A percentile compares a stretch with the other conserved stretches of the same genome.
These are phyloP conservation scores for Citrus inodora DNA, from an alignment of 345 rosid species.

Conservation along the genomic window DNA sequence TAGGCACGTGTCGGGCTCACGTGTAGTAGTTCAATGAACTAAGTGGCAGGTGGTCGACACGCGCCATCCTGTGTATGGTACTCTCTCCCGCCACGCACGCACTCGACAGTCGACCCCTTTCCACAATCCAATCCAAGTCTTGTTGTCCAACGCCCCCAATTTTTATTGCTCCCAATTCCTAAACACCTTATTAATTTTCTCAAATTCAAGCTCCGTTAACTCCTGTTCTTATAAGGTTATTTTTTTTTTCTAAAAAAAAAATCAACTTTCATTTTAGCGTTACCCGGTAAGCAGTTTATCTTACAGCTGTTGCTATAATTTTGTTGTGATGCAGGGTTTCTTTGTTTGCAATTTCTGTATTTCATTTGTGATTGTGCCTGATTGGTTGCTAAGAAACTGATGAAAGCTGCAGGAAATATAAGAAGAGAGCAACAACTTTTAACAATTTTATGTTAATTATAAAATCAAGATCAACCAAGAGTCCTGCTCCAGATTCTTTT, in stretches of 20 bases:
- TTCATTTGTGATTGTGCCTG: not conserved
- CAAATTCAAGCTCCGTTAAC: not conserved
- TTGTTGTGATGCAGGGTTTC: slow-evolving; percentile 3
- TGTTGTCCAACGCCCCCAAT: not conserved
- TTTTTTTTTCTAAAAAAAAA: not conserved
- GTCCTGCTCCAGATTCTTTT: not conserved
- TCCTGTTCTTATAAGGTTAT: not conserved
- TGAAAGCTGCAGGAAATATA: not conserved
- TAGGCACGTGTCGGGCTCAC: slow-evolving; percentile 9
- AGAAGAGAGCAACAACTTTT: not conserved
- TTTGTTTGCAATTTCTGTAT: not conserved
- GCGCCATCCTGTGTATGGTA: slow-evolving; percentile 39
- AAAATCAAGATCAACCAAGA: not conserved
- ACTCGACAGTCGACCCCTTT: not conserved
- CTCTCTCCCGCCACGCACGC: slow-evolving; percentile 32
- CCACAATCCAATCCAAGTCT: not conserved
- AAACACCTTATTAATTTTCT: not conserved
- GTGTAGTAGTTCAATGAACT: slow-evolving; percentile 27
- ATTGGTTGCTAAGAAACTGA: slow-evolving; percentile 1
- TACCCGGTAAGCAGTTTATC: not conserved
- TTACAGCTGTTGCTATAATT: not conserved
- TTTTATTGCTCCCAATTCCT: not conserved
- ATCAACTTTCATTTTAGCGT: not conserved
- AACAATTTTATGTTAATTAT: not conserved
- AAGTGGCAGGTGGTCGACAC: slow-evolving; percentile 39